Conservation (phyloP, 192 early-diverging fungal genomes). For the Umbelopsis ramanniana region DNA sequence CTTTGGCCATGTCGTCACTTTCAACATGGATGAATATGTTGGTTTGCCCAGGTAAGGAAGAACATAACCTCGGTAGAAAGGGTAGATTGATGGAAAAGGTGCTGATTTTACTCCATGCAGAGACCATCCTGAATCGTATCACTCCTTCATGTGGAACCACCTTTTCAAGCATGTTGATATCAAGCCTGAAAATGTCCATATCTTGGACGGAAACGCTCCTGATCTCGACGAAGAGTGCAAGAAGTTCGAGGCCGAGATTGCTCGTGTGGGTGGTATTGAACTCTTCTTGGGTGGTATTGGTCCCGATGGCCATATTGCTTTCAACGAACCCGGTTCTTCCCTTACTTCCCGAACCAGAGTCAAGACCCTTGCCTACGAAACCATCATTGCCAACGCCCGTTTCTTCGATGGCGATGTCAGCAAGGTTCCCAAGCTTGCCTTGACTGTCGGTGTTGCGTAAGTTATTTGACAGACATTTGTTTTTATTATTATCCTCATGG, state of each 20-base stretch:
- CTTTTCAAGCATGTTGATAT: conserved; percentile 88
- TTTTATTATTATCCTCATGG: not conserved
- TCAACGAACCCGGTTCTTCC: conserved; percentile 88
- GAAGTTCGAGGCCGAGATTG: conserved; percentile 78
- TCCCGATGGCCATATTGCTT: conserved; percentile 91
- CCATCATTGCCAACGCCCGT: conserved; percentile 84
- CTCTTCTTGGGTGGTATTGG: conserved; percentile 90
- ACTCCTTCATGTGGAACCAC: conserved; percentile 88
- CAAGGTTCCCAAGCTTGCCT: conserved; percentile 84
- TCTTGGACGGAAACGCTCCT: conserved; percentile 81
- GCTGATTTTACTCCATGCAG: conserved; percentile 27
- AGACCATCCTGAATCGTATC: conserved; percentile 84
- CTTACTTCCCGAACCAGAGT: conserved; percentile 78
- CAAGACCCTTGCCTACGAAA: conserved; percentile 87
- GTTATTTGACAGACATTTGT: conserved; percentile 24
- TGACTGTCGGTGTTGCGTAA: conserved; percentile 81
- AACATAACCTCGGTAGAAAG: not conserved
- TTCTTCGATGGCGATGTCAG: conserved; percentile 83
- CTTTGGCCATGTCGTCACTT: conserved; percentile 84
- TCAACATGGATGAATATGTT: conserved; percentile 94
- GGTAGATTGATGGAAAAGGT: not conserved
- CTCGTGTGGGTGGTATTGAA: conserved; percentile 81
- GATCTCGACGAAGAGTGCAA: conserved; percentile 80
- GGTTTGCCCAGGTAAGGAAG: conserved; percentile 73
- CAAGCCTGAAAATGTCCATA: conserved; percentile 80